Evolutionary conservation across 306 rosid species (phyloP).

Genomic region (Sicyos baderoa): DNA sequence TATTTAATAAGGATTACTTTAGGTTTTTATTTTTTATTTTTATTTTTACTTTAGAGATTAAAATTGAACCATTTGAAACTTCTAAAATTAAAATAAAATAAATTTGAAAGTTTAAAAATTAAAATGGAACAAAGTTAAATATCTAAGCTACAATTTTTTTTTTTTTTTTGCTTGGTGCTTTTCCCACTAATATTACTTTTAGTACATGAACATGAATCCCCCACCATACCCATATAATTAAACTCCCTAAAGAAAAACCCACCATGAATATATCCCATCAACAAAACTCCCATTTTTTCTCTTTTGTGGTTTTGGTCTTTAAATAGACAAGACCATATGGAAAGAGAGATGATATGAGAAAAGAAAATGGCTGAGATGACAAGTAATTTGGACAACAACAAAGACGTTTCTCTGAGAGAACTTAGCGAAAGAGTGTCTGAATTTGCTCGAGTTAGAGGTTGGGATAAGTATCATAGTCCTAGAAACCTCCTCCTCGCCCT

Average conservation of each 20-base stretch:
- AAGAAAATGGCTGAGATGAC: neutral
- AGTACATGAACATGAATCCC: neutral
- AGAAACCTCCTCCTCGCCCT: conserved; percentile 83
- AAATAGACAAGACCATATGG: neutral
- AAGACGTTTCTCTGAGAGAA: conserved; percentile 60
- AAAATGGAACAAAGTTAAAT: too few relatives aligned
- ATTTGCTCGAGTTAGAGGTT: conserved; percentile 60
- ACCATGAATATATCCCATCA: neutral
- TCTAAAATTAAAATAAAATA: too few relatives aligned
- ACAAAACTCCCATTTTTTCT: neutral
- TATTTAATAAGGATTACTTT: too few relatives aligned
- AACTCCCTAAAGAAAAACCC: neutral
- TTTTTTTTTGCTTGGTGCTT: neutral
- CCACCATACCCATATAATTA: neutral
- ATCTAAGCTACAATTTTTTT: too few relatives aligned
- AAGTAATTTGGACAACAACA: conserved; percentile 19
- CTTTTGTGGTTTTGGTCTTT: neutral
- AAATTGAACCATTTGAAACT: too few relatives aligned
- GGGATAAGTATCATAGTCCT: conserved; percentile 71
- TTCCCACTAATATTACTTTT: conserved; percentile 6
- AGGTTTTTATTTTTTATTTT: too few relatives aligned
- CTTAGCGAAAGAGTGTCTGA: conserved; percentile 58
- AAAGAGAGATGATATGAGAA: neutral
- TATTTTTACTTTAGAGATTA: too few relatives aligned
- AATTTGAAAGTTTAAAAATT: too few relatives aligned